phyloP scores from a whole-genome alignment of 108 stramenopile species.

The Cyclostephanos tholiformis region DNA sequence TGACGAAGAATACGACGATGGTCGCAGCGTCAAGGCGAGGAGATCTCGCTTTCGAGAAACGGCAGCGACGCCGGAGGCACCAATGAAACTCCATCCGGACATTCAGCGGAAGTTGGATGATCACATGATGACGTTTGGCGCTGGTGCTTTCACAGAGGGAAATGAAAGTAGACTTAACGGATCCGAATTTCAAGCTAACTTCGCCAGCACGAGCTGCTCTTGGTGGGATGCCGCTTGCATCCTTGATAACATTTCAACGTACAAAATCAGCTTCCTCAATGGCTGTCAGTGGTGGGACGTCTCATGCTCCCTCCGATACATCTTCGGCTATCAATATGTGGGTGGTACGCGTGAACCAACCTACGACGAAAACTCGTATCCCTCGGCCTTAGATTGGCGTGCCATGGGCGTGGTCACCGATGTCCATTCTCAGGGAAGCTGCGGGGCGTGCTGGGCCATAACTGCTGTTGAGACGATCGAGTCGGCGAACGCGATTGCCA shows the following conservation, averaged over 20 bases:
- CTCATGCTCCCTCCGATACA: conserved; percentile 65
- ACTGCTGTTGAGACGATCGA: conserved; percentile 87
- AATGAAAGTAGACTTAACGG: conserved; percentile 2
- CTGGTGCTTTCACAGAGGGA: background rate
- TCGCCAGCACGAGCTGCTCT: conserved; percentile 1
- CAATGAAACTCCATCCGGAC: conserved; percentile 33
- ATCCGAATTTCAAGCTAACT: conserved; percentile 38
- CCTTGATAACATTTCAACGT: conserved; percentile 22
- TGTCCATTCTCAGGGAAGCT: conserved; percentile 72
- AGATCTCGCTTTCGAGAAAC: conserved; percentile 7
- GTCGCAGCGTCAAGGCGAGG: background rate
- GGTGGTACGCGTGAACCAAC: conserved; percentile 71
- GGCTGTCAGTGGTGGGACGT: conserved; percentile 76
- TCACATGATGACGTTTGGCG: conserved; percentile 7
- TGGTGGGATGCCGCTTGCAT: background rate
- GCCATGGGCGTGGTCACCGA: conserved; percentile 71
- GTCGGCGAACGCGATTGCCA: conserved; percentile 75
- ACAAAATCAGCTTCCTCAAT: conserved; percentile 32
- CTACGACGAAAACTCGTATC: conserved; percentile 47
- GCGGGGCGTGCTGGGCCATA: conserved; percentile 94
- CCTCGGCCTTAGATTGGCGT: conserved; percentile 79
- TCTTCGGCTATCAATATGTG: conserved; percentile 67
- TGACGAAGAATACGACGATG: conserved; percentile 33
- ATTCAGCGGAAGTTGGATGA: conserved; percentile 47
- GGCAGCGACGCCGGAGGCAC: background rate